phyloP scores from a whole-genome alignment of 2,329 filamentous ascomycete genomes.

The Ophiocordyceps camponoti-leonardi region DNA sequence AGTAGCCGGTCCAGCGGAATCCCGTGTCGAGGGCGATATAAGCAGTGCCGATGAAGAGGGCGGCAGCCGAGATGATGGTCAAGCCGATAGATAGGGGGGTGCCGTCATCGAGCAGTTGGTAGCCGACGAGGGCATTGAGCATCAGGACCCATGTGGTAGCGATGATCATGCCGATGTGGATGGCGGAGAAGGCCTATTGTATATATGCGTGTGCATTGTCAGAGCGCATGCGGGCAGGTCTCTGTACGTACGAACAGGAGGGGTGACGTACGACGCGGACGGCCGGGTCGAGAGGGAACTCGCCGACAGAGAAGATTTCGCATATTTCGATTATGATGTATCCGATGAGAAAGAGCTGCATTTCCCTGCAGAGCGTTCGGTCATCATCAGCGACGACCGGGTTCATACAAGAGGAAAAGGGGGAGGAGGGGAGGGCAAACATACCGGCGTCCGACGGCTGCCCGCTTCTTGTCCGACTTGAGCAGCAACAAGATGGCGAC shows the following conservation, averaged over 20 bases:
- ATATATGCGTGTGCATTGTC: constrained; percentile 1
- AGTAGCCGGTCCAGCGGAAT: constrained; percentile 68
- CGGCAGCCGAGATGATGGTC: constrained; percentile 49
- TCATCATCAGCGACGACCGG: background rate
- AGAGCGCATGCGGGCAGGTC: constrained; percentile 2
- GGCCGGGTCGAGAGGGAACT: constrained; percentile 55
- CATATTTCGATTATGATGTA: constrained; percentile 83
- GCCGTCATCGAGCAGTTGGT: constrained; percentile 84
- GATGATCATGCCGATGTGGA: constrained; percentile 78
- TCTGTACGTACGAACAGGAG: no score
- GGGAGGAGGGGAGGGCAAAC: background rate
- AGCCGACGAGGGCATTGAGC: constrained; percentile 83
- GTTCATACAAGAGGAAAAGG: background rate
- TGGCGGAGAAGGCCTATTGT: constrained; percentile 76
- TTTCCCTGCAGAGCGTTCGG: constrained; percentile 46
- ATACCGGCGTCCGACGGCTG: constrained; percentile 83
- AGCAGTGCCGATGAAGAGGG: constrained; percentile 75
- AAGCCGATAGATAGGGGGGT: constrained; percentile 70
- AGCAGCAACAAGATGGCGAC: constrained; percentile 51
- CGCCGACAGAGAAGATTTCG: constrained; percentile 91
- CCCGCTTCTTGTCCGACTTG: constrained; percentile 75
- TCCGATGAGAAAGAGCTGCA: constrained; percentile 80
- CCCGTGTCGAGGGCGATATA: constrained; percentile 94
- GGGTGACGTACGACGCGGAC: constrained; percentile 53
- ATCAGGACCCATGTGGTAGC: constrained; percentile 83